Evolutionary conservation across 768 basidiomycete species (phyloP), one percentile per base, ranked within the genome.

Genomic region (Piloderma croceum): DNA sequence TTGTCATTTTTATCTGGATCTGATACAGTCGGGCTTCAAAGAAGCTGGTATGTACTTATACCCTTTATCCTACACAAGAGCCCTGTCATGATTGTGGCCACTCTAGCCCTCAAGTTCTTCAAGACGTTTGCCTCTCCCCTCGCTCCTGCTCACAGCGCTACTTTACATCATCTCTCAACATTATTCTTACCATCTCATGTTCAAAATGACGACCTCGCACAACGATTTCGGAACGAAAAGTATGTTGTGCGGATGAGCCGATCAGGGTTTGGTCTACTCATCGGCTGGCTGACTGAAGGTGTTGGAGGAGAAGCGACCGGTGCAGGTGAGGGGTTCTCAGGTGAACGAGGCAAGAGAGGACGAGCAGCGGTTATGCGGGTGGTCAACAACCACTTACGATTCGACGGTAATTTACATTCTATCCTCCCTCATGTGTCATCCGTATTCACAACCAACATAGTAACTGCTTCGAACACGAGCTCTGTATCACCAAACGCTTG

Each of bases 231-330:
- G 41, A 81, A 80, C 36, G 90, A 96, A 61, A 91, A 92, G 61
- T 99, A 97, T 62, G 76, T 79, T 24, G 73, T 98, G 38, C 77
- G 79, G 31, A 88, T 98, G 79, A 89, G 87, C 40, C 77, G 89
- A 20, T 92, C 92, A 25, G 89, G 92, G 6, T 94, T 96, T 57
- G 77, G 85, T 32, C 77, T 99, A 21, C 70, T 99, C 6, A 74
- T 98, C 3, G 93, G 94, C 22, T 99, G 96, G 96, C 65, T 98
- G 42, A 96, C 90, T 18, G 93, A 97, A 58, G 92, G 91, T 12
- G 70, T 83, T 40, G 81, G 92, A 43, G 83, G 92, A 41, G 89
- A 90, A 59, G 75, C 82, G n/a, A 58, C 83, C 48, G 93, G 93
- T 37, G 67, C 73, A 43, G 81, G 90, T 6, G 76, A 80, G 37